phyloP scores from a whole-genome alignment of 2,329 filamentous ascomycete genomes.

The Neofusicoccum laricinum region DNA sequence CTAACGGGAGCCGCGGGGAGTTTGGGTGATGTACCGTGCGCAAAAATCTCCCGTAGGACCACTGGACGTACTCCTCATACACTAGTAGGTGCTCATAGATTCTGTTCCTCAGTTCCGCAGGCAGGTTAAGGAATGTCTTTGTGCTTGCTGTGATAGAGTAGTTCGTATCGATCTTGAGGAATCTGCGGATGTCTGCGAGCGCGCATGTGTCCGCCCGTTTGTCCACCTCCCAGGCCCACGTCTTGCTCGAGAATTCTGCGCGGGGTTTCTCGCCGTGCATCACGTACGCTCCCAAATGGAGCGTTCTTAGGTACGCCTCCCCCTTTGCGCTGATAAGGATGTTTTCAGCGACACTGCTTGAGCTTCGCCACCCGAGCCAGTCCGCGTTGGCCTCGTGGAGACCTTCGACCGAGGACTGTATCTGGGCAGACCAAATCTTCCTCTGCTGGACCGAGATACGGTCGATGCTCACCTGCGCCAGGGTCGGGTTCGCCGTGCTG shows the following conservation, averaged over 20 bases:
- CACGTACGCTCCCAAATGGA: neutral
- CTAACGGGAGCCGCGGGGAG: neutral
- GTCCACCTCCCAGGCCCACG: neutral
- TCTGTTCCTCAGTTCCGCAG: neutral
- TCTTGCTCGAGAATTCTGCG: neutral
- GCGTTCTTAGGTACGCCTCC: slow-evolving; percentile 1
- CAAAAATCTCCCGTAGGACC: neutral
- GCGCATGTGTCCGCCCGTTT: neutral
- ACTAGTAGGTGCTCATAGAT: neutral
- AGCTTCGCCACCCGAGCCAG: neutral
- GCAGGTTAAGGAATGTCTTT: neutral
- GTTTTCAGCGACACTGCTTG: neutral
- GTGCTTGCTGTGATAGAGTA: neutral
- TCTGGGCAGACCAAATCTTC: neutral
- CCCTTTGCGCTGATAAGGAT: neutral
- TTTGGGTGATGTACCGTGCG: neutral
- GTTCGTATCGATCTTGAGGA: neutral
- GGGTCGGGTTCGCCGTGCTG: neutral
- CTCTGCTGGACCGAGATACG: neutral
- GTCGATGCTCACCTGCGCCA: neutral
- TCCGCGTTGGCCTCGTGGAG: neutral
- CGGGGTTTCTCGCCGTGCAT: neutral
- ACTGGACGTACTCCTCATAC: neutral
- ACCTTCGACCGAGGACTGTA: neutral
- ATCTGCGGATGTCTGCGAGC: neutral